Conservation (phyloP, 2,329 filamentous ascomycete species). For the Penicillium verrucosum region DNA sequence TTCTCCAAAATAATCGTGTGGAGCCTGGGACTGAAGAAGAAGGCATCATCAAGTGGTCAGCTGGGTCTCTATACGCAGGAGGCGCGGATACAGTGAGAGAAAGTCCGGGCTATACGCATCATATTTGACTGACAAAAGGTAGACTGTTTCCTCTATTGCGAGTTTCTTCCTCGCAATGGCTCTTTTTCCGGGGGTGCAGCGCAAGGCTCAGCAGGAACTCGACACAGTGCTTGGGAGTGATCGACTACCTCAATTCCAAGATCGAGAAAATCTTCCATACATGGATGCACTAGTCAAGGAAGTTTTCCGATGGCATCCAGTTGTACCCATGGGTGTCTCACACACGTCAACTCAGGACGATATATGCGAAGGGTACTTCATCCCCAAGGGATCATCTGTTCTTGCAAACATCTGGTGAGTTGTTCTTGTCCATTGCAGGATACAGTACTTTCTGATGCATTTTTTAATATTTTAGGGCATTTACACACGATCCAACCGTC, state of each 20-base stretch:
- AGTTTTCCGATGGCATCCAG: conserved; percentile 1
- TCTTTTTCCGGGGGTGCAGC: conserved; percentile 49
- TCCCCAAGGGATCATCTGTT: conserved; percentile 38
- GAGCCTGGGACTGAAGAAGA: conserved; percentile 31
- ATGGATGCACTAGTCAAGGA: not conserved
- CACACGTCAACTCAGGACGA: not conserved
- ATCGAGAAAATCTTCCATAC: conserved; percentile 29
- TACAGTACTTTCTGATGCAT: not conserved
- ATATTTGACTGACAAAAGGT: not conserved
- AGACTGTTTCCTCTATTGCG: conserved; percentile 42
- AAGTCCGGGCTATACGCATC: not conserved
- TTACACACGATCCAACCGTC: conserved; percentile 37
- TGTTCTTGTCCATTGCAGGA: not conserved
- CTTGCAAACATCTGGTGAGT: conserved; percentile 39
- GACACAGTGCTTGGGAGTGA: conserved; percentile 33
- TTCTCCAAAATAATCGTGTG: conserved; percentile 33
- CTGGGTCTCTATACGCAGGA: conserved; percentile 42
- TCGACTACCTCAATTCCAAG: conserved; percentile 34
- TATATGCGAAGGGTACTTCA: conserved; percentile 7
- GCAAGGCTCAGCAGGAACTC: conserved; percentile 45
- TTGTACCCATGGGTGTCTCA: not conserved
- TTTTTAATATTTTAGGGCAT: conserved; percentile 32
- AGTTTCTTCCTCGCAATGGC: conserved; percentile 51
- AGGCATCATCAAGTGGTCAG: conserved; percentile 29
- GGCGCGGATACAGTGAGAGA: conserved; percentile 41